A percentile compares a stretch with the other conserved stretches of the same genome.
Evolutionary conservation across 208 protist species (phyloP).

Genomic region (Trichomonas vaginalis): DNA sequence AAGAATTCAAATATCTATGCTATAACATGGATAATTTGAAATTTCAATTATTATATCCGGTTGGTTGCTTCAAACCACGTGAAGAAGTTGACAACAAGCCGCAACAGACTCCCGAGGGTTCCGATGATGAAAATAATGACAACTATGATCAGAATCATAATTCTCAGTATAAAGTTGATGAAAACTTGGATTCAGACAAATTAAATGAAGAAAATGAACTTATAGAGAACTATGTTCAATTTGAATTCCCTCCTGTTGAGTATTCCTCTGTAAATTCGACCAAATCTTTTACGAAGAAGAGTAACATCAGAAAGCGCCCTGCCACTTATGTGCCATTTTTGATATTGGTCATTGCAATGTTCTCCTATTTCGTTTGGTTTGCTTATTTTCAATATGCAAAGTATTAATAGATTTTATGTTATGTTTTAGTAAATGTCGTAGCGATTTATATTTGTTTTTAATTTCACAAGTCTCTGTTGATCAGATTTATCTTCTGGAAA

Average conservation of each 20-base stretch:
- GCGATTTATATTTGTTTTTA: not conserved
- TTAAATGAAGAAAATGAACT: not conserved
- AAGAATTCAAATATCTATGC: not conserved
- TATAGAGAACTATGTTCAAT: not conserved
- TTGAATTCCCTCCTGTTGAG: not conserved
- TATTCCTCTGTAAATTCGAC: not conserved
- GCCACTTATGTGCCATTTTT: not conserved
- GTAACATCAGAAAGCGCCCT: not conserved
- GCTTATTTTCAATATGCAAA: not conserved
- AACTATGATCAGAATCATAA: not conserved
- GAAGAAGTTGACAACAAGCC: not conserved
- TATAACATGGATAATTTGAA: not conserved
- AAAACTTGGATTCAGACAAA: not conserved
- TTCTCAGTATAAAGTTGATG: not conserved
- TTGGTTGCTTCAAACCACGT: not conserved
- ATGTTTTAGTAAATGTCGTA: not conserved
- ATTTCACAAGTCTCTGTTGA: not conserved
- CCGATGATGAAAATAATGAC: not conserved
- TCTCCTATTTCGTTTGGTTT: not conserved
- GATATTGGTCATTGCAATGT: not conserved
- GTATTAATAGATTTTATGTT: not conserved
- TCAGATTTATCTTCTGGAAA: not conserved
- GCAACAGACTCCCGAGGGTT: not conserved
- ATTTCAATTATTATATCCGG: not conserved
- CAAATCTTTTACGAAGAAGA: not conserved